Evolutionary conservation across 2,329 filamentous ascomycete species (phyloP).

Genomic region (Cladosporium halotolerans): DNA sequence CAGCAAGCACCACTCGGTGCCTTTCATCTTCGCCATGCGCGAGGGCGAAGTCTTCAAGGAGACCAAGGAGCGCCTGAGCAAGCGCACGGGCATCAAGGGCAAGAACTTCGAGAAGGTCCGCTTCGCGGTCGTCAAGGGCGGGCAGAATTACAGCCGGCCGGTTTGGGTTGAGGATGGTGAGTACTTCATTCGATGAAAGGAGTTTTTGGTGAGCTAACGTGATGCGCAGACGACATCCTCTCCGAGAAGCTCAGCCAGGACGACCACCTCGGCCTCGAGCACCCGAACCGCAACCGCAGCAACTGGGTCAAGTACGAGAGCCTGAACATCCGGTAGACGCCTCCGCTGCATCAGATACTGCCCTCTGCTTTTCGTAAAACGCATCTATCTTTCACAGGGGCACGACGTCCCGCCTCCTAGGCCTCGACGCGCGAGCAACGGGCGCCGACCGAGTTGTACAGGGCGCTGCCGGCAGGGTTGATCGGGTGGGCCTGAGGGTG

Average conservation of each 20-base stretch:
- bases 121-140: slow-evolving; percentile 70
- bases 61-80: slow-evolving; percentile 89
- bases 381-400: neutral
- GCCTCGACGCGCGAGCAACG: no score
- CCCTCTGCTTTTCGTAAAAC: neutral
- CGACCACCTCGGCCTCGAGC: slow-evolving; percentile 49
- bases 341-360: neutral
- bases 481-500: no score
- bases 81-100: slow-evolving; percentile 88
- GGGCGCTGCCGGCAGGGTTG: no score
- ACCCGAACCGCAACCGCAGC: slow-evolving; percentile 55
- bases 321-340: slow-evolving; percentile 53
- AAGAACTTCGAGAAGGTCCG: slow-evolving; percentile 99
- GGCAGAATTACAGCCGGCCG: slow-evolving; percentile 64
- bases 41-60: slow-evolving; percentile 83
- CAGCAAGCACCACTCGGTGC: slow-evolving; percentile 75
- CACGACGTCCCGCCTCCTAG: no score
- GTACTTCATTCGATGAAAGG: slow-evolving; percentile 26
- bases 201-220: no score
- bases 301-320: slow-evolving; percentile 57
- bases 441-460: no score
- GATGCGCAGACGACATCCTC: slow-evolving; percentile 38
- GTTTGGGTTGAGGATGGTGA: slow-evolving; percentile 83
- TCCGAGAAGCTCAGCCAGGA: slow-evolving; percentile 39
- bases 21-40: slow-evolving; percentile 83